Base-by-base conservation (phyloP, 2,329 filamentous ascomycete genomes). In the Phyllosticta citriasiana region DNA sequence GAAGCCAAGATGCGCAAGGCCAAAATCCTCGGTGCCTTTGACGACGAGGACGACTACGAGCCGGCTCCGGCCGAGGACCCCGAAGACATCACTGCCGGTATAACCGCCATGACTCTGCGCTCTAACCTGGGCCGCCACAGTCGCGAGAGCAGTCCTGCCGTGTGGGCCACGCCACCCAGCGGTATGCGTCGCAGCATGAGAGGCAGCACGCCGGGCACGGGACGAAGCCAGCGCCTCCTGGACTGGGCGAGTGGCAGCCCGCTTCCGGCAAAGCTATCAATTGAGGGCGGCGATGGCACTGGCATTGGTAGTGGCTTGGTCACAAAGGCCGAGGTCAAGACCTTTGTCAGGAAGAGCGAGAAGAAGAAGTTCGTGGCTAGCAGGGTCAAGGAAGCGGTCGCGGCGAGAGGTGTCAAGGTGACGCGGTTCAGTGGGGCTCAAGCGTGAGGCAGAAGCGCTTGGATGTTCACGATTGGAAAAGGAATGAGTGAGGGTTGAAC, bases 1-100 rank as follows among this genome's bases (percentile, higher is more conserved):
- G 94, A 97, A 75, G 84, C 86, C 55, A 89, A 96, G 71, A 84
- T 99, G 77, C 86, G 88, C 63, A 89, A 86, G 71, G 75, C 95
- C 24, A 51, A 56, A 9, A 55, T 61, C 19, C 53, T 55, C 50
- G 53, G 35, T 7, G 26, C 65, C 57, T 62, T 60, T 3, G 30
- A 64, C 51, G 30, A 54, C 58, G 55, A 57, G 1, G 12, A 27
- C 51, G 65, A 65, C 59, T 24, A 59, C 19, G 19, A 54, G 25
- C n/a, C n/a, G 24, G 27, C 69, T 3, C 68, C 2, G 65, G 69
- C 1, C 63, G 65, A 10, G 65, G 52, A 59, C 51, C 47, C 55
- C 53, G 53, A 57, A 16, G 55, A 58, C 58, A 61, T 57, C 24
- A 52, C 59, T 16, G 55, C 53, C 19, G 62, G 7, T 66, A 66